A percentile compares a stretch with the other conserved stretches of the same genome.
These are phyloP conservation scores for Biscogniauxia sp. DNA, from an alignment of 2,329 filamentous ascomycete genomes.

Conservation along the genomic window DNA sequence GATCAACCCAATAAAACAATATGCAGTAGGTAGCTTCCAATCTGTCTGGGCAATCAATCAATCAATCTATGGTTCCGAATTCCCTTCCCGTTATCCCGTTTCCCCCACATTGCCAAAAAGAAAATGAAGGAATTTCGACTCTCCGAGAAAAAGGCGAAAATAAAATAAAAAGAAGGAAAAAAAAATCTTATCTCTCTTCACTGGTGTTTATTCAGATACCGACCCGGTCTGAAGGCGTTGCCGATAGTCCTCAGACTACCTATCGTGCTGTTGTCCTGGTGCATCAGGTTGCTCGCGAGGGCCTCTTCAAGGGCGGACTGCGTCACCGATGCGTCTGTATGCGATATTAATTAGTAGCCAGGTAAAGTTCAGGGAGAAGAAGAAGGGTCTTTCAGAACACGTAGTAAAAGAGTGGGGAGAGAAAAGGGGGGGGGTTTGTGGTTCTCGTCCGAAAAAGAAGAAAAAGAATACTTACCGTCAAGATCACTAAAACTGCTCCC, in stretches of 20 bases:
- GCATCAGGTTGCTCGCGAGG: slow-evolving; percentile 65
- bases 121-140: too few species aligned
- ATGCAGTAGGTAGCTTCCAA: too few species aligned
- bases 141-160: too few species aligned
- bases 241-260: slow-evolving; percentile 64
- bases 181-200: neutral
- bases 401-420: too few species aligned
- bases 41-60: too few species aligned
- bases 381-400: neutral
- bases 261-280: slow-evolving; percentile 51
- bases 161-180: too few species aligned
- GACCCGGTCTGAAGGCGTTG: slow-evolving; percentile 59
- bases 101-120: too few species aligned
- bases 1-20: too few species aligned
- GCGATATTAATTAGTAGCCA: slow-evolving; percentile 3
- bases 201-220: slow-evolving; percentile 44
- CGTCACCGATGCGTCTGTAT: slow-evolving; percentile 73
- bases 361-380: slow-evolving; percentile 1
- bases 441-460: too few species aligned
- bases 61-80: too few species aligned
- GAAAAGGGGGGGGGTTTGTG: too few species aligned
- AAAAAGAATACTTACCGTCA: slow-evolving; percentile 52
- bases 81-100: too few species aligned
- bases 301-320: slow-evolving; percentile 79
- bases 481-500: slow-evolving; percentile 85